phyloP scores from a whole-genome alignment of 768 basidiomycete species.

The Hericium rajendrae region DNA sequence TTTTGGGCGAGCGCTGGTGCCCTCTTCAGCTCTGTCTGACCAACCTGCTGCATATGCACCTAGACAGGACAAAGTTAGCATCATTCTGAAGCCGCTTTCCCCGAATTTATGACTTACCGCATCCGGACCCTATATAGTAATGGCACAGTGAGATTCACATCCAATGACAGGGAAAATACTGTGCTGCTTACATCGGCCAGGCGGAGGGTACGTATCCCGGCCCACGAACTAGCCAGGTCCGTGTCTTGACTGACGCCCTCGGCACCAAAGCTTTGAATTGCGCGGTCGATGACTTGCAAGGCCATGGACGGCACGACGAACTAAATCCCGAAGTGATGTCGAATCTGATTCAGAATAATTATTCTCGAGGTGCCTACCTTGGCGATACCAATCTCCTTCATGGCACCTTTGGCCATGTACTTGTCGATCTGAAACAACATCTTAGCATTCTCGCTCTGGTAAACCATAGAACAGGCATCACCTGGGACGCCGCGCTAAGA shows the following conservation, averaged over 20 bases:
- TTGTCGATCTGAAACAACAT: constrained; percentile 66
- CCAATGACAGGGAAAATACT: neutral
- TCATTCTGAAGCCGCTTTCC: neutral
- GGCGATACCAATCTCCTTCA: constrained; percentile 96
- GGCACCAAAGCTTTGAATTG: constrained; percentile 94
- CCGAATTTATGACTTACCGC: constrained; percentile 36
- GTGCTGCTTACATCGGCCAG: constrained; percentile 63
- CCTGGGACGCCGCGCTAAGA: constrained; percentile 84
- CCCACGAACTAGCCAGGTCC: constrained; percentile 68
- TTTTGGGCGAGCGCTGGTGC: constrained; percentile 51
- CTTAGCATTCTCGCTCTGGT: neutral
- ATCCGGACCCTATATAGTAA: constrained; percentile 55
- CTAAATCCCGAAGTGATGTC: constrained; percentile 28
- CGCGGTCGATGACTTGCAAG: constrained; percentile 80
- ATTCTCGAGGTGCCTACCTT: constrained; percentile 45
- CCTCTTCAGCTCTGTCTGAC: constrained; percentile 78
- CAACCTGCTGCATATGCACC: constrained; percentile 95
- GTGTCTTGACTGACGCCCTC: constrained; percentile 92
- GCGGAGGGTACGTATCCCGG: constrained; percentile 76
- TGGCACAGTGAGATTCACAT: neutral
- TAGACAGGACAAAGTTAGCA: constrained; percentile 22
- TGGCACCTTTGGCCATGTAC: constrained; percentile 81
- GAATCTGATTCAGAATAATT: neutral
- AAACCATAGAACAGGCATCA: constrained; percentile 14
- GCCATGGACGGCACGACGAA: constrained; percentile 94